These are phyloP conservation scores for Aspergillus thermomutatus DNA, from an alignment of 2,329 filamentous ascomycete species.

Conservation along the genomic window DNA sequence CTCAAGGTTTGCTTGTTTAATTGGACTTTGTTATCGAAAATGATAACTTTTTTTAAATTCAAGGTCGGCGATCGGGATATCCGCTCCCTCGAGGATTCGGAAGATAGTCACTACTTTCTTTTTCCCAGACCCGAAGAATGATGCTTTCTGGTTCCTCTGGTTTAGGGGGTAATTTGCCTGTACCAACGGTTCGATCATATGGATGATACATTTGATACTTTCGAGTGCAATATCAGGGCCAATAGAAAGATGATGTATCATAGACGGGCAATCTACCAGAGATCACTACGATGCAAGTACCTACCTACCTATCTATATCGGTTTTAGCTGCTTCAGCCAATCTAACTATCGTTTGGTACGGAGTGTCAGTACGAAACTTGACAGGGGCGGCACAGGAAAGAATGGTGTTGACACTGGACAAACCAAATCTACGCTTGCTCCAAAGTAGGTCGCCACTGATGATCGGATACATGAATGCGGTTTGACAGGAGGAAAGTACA, in stretches of 20 bases:
- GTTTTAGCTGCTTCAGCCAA: background rate
- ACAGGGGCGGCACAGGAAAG: slow-evolving; percentile 14
- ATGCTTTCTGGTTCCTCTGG: slow-evolving; percentile 5
- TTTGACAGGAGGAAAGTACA: background rate
- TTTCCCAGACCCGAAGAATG: slow-evolving; percentile 15
- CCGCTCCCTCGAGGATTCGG: slow-evolving; percentile 9
- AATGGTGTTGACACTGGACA: slow-evolving; percentile 2
- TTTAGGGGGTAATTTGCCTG: slow-evolving; percentile 2
- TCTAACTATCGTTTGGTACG: background rate
- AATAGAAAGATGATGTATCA: background rate
- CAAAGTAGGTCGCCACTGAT: slow-evolving; percentile 9
- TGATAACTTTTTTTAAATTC: background rate
- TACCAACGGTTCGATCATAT: background rate
- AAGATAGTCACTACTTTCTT: slow-evolving; percentile 6
- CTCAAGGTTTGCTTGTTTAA: background rate
- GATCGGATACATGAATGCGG: background rate
- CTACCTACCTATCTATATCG: background rate
- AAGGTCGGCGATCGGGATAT: slow-evolving; percentile 10
- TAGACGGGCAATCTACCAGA: background rate
- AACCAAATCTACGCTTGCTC: slow-evolving; percentile 7
- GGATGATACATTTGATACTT: background rate
- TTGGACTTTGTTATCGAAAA: background rate
- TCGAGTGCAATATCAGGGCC: background rate
- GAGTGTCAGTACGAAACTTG: slow-evolving; percentile 1
- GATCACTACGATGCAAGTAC: background rate